These are phyloP conservation scores for Penicillium capsulatum DNA, from an alignment of 2,329 filamentous ascomycete species.

Conservation along the genomic window DNA sequence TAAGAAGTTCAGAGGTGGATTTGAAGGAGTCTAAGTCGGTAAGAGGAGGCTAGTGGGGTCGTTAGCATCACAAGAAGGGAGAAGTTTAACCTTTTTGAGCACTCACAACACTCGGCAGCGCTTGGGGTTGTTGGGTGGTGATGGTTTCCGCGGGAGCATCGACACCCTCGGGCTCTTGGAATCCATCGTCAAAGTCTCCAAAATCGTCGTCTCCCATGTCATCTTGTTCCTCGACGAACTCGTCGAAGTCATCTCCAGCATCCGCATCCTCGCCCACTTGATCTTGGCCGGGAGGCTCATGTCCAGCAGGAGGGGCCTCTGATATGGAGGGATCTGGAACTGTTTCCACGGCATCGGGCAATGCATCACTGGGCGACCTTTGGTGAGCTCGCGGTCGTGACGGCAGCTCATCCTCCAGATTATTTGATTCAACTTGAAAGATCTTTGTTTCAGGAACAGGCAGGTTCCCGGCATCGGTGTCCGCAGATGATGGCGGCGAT, in stretches of 20 bases:
- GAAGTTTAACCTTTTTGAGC: constrained; percentile 3
- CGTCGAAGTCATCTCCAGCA: constrained; percentile 52
- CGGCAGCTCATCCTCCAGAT: constrained; percentile 30
- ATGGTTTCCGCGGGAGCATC: constrained; percentile 16
- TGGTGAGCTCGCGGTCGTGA: constrained; percentile 37
- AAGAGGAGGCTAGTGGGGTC: constrained; percentile 32
- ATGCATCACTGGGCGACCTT: constrained; percentile 41
- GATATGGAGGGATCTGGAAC: constrained; percentile 48
- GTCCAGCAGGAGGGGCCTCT: background rate
- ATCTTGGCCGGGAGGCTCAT: constrained; percentile 27
- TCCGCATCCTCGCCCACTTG: constrained; percentile 58
- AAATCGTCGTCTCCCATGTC: constrained; percentile 52
- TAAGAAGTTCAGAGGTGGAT: constrained; percentile 36
- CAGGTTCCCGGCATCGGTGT: constrained; percentile 12
- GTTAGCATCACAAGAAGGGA: constrained; percentile 1
- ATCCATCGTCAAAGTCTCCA: constrained; percentile 64
- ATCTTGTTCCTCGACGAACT: constrained; percentile 51
- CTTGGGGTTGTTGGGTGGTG: constrained; percentile 27
- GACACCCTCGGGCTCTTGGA: constrained; percentile 49
- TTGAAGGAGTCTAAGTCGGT: constrained; percentile 54
- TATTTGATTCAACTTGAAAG: constrained; percentile 41
- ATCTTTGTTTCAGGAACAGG: constrained; percentile 44
- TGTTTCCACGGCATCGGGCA: constrained; percentile 42
- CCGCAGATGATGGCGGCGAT: constrained; percentile 17
- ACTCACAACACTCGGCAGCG: constrained; percentile 45